These are phyloP conservation scores for Phlebiopsis gigantea DNA, from an alignment of 768 basidiomycete species.

Conservation along the genomic window DNA sequence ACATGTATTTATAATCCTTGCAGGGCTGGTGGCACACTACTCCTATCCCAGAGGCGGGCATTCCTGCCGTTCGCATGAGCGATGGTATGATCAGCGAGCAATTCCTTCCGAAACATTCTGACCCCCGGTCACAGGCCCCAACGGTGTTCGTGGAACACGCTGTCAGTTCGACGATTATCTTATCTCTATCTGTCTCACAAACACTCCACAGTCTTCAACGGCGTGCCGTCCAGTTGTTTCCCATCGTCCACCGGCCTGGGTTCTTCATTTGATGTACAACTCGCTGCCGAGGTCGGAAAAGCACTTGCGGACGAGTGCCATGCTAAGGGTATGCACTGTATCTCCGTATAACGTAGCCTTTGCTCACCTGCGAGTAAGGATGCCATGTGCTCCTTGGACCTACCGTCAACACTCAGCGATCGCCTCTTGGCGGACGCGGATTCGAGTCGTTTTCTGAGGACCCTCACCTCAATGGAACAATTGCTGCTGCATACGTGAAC, in stretches of 20 bases:
- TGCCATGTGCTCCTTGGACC: conserved; percentile 49
- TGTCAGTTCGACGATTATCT: no score
- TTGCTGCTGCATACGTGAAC: conserved; percentile 58
- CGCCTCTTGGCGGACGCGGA: conserved; percentile 46
- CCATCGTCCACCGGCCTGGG: conserved; percentile 53
- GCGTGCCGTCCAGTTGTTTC: conserved; percentile 51
- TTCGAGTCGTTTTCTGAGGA: conserved; percentile 68
- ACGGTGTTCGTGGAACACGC: conserved; percentile 42
- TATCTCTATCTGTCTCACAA: background rate
- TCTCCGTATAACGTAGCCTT: background rate
- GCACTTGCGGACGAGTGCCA: conserved; percentile 50
- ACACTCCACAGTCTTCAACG: conserved; percentile 41
- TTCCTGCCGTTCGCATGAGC: conserved; percentile 40
- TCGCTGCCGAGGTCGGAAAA: conserved; percentile 40
- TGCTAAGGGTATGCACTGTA: conserved; percentile 35
- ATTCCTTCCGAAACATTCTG: background rate
- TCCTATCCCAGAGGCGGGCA: conserved; percentile 33
- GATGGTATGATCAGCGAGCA: conserved; percentile 30
- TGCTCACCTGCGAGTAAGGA: conserved; percentile 26
- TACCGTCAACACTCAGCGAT: conserved; percentile 62
- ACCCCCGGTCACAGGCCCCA: conserved; percentile 31
- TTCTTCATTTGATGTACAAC: conserved; percentile 49
- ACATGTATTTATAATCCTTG: background rate
- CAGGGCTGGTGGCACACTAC: conserved; percentile 48
- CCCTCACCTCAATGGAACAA: conserved; percentile 47